Conservation (phyloP, 495 filamentous ascomycete genomes). For the Aspergillus indologenus region DNA sequence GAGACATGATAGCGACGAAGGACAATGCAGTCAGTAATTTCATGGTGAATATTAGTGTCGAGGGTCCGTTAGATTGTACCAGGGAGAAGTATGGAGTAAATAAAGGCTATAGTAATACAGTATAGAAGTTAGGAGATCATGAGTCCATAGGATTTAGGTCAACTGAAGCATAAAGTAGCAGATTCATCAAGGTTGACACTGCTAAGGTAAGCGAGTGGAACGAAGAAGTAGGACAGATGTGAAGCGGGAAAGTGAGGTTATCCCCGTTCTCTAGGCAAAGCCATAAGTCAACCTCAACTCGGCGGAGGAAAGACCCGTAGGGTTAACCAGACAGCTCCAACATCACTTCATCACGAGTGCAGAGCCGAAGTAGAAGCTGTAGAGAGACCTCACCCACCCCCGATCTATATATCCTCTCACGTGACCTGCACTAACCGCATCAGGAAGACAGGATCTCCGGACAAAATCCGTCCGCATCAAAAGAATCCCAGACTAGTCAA, state of each 20-base stretch:
- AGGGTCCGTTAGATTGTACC: not conserved
- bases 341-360: slow-evolving; percentile 30
- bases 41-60: not conserved
- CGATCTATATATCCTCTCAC: slow-evolving; percentile 22
- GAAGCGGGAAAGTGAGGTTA: not conserved
- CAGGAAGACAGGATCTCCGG: slow-evolving; percentile 21
- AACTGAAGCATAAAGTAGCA: not conserved
- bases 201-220: not conserved
- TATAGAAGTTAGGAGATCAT: not conserved
- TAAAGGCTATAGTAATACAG: not conserved
- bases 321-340: not conserved
- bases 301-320: too few relatives aligned
- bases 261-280: not conserved
- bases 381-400: not conserved
- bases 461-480: slow-evolving; percentile 39
- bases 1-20: not conserved
- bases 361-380: not conserved
- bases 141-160: too few relatives aligned
- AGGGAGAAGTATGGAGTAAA: not conserved
- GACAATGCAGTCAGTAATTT: not conserved
- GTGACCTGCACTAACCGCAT: slow-evolving; percentile 33
- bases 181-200: not conserved
- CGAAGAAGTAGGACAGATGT: not conserved
- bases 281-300: not conserved
- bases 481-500: slow-evolving; percentile 15